Base-by-base conservation (phyloP, 78 protist species). In the Thecamonas trahens region DNA sequence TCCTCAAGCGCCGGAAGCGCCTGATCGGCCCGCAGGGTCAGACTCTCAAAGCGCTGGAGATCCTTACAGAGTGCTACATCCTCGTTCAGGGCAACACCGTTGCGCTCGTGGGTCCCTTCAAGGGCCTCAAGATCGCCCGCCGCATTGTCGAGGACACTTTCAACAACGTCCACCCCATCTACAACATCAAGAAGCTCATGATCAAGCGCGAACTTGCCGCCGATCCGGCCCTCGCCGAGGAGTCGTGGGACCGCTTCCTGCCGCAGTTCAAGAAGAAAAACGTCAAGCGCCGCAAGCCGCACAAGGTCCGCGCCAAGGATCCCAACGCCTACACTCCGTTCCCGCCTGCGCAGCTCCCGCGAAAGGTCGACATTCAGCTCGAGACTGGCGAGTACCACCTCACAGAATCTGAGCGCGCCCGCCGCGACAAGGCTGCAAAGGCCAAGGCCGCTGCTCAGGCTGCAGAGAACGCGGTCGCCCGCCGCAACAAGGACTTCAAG, bases 61-160 rank as follows among this genome's bases (percentile, higher is more conserved):
- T 95, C 13, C 83, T 97, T 15, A 92, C 99, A 0, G 88, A 68
- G 9, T 91, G 98, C 76, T 96, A 96, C 69, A 77, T 97, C 2
- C 50, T 93, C 34, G 92, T 97, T 9, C 99, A 97, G 58, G 98
- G 98, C 9, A 94, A 88, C 61, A 97, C 99, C 0, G 99, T 97
- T 17, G 18, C 91, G 0, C 67, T 68, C 3, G 94, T 97, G 72
- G 99, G 99, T 7, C 57, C 84, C 28, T 55, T 65, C 86, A 61
- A 87, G 44, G 95, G 97, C 18, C 39, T 91, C 59, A 78, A 82
- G 42, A 9, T 17, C 7, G 97, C 90, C 8, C 71, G 96, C 11
- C 67, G 73, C 50, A 76, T 97, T 0, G 95, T 94, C 11, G 88
- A 79, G 22, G 99, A 96, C 76, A 92, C 97, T 78, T 85, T 97